Evolutionary conservation across 768 basidiomycete genomes (phyloP).

Genomic region (Naganishia kalamii): DNA sequence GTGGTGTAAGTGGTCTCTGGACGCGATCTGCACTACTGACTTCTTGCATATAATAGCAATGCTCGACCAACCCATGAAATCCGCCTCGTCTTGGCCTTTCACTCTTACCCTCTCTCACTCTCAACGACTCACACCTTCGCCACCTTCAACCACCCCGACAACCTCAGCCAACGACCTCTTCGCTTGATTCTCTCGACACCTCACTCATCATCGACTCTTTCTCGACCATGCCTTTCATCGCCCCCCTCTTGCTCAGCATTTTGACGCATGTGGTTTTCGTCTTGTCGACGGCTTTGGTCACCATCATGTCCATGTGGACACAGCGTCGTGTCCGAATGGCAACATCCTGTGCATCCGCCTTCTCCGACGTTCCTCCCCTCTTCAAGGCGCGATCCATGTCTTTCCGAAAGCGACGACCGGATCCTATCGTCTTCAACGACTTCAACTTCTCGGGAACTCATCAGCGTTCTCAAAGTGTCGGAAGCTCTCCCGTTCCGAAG

Average conservation of each 20-base stretch:
- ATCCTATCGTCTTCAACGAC: conserved; percentile 8
- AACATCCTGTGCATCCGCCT: background rate
- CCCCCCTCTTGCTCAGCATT: conserved; percentile 15
- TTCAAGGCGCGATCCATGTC: background rate
- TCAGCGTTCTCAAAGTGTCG: conserved; percentile 18
- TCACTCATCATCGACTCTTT: background rate
- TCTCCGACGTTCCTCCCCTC: conserved; percentile 1
- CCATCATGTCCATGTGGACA: conserved; percentile 25
- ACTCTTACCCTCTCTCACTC: too few relatives aligned
- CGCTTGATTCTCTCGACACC: background rate
- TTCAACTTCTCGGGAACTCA: background rate
- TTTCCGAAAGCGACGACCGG: conserved; percentile 5
- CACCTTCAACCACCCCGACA: too few relatives aligned
- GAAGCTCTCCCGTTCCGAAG: background rate
- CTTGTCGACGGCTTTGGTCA: conserved; percentile 3
- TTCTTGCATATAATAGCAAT: too few relatives aligned
- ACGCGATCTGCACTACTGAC: too few relatives aligned
- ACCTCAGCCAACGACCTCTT: too few relatives aligned
- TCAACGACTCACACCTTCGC: too few relatives aligned
- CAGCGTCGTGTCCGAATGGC: conserved; percentile 20
- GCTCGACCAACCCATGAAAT: too few relatives aligned
- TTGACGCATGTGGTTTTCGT: conserved; percentile 12
- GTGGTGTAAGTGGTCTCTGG: too few relatives aligned
- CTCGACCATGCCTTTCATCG: conserved; percentile 15
- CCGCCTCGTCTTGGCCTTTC: too few relatives aligned